phyloP scores from a whole-genome alignment of 495 filamentous ascomycete species.

The Achaetomiella virescens region DNA sequence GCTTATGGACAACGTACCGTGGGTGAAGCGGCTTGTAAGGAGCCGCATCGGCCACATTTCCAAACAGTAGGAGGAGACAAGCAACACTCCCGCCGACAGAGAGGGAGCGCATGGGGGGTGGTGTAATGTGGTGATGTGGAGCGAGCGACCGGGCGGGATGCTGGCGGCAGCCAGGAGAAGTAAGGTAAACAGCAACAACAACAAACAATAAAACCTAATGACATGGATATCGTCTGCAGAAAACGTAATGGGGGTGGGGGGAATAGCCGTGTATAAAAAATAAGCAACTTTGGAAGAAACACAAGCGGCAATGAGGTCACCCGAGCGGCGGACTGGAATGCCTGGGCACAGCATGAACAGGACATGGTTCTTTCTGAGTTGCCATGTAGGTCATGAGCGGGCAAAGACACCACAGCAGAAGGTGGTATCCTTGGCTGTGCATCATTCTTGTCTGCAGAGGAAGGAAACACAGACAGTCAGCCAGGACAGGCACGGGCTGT shows the following conservation, averaged over 20 bases:
- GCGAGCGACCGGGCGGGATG: not conserved
- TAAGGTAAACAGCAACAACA: not conserved
- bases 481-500: not conserved
- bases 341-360: not conserved
- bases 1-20: conserved; percentile 25
- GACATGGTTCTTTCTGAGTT: not conserved
- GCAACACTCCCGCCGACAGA: not conserved
- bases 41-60: not conserved
- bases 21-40: not conserved
- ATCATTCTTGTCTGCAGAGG: not conserved
- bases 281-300: too few species aligned
- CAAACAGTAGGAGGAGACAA: not conserved
- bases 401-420: not conserved
- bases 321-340: not conserved
- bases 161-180: not conserved
- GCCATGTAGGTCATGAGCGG: not conserved
- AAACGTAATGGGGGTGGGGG: not conserved
- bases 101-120: not conserved
- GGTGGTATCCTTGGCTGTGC: not conserved
- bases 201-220: not conserved
- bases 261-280: not conserved
- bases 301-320: not conserved
- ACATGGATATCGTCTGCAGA: not conserved
- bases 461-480: conserved; percentile 3
- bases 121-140: not conserved